Evolutionary conservation across 2,329 filamentous ascomycete species (phyloP).

Genomic region (Fonsecaea erecta): DNA sequence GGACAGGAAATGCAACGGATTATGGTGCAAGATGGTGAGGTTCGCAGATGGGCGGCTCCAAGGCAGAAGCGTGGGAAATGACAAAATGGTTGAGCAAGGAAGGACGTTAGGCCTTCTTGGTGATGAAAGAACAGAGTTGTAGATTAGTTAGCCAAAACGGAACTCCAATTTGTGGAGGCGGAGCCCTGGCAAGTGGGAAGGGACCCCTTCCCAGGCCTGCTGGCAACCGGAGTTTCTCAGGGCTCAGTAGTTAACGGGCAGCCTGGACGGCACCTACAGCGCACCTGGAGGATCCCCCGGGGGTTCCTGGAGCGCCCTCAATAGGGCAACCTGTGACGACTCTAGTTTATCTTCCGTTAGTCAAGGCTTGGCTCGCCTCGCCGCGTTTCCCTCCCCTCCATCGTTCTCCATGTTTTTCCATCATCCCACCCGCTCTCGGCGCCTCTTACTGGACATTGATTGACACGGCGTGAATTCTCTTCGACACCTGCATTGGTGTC

Average conservation of each 20-base stretch:
- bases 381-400: neutral
- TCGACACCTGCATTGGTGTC: conserved; percentile 1
- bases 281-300: neutral
- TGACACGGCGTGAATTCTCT: neutral
- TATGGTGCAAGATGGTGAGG: neutral
- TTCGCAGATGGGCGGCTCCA: neutral
- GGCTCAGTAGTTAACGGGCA: neutral
- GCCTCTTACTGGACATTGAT: neutral
- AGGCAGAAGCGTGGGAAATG: neutral
- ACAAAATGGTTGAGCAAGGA: neutral
- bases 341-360: neutral
- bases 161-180: conserved; percentile 2
- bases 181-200: neutral
- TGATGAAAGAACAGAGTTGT: conserved; percentile 16
- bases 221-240: neutral
- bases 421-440: neutral
- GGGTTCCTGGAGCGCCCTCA: neutral
- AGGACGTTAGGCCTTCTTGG: neutral
- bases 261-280: neutral
- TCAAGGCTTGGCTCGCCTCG: neutral
- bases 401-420: conserved; percentile 3
- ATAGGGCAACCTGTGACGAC: conserved; percentile 7
- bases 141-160: neutral
- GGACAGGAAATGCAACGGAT: neutral
- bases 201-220: neutral